Conservation (phyloP, 2,329 filamentous ascomycete species). For the Aureobasidium sp. region DNA sequence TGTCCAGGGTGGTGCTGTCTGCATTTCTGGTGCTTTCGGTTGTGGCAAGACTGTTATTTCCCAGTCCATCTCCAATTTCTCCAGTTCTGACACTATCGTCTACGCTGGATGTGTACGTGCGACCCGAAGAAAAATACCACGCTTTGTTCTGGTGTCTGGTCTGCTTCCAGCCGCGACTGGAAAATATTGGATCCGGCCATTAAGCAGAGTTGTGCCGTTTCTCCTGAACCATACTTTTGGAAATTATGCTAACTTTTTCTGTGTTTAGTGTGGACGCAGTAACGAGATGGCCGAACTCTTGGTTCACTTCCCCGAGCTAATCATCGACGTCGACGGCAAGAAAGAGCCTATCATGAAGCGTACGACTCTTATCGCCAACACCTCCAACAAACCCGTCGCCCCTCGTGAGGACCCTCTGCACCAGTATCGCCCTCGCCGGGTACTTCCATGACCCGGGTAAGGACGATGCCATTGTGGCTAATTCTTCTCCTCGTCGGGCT, state of each 20-base stretch:
- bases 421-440: conserved; percentile 86
- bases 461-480: conserved; percentile 99
- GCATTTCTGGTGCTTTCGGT: conserved; percentile 95
- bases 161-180: too few relatives aligned
- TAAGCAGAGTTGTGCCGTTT: too few relatives aligned
- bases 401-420: conserved; percentile 99
- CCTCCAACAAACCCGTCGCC: conserved; percentile 98
- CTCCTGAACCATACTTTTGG: too few relatives aligned
- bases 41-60: conserved; percentile 99
- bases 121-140: too few relatives aligned
- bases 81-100: conserved; percentile 97
- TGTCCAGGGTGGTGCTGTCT: conserved; percentile 95
- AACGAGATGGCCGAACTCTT: conserved; percentile 99
- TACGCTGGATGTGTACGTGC: conserved; percentile 65
- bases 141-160: too few relatives aligned
- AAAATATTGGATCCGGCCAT: too few relatives aligned
- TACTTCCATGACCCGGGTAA: conserved; percentile 98
- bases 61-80: conserved; percentile 98
- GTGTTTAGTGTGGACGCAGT: conserved; percentile 64
- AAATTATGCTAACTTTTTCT: too few relatives aligned
- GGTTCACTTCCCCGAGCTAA: conserved; percentile 99
- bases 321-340: conserved; percentile 87
- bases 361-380: conserved; percentile 96
- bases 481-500: conserved; percentile 96
- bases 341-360: conserved; percentile 99